Evolutionary conservation across 495 filamentous ascomycete genomes (phyloP).

Genomic region (Daldinia vernicosa): DNA sequence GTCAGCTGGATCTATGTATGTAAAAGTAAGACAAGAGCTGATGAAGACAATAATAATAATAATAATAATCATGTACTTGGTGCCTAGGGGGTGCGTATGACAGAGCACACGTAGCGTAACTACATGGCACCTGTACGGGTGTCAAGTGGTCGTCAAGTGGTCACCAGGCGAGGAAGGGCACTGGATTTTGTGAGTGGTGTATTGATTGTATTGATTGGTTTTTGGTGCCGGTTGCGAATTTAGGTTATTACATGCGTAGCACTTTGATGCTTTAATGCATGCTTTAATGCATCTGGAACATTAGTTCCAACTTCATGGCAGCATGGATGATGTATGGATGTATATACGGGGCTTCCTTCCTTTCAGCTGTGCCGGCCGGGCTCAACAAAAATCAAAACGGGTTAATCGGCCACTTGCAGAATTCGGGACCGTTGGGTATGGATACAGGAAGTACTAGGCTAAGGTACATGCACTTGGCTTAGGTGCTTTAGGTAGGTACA

Average conservation of each 20-base stretch:
- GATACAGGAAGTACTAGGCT: background rate
- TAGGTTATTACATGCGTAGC: background rate
- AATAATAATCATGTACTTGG: too few species aligned
- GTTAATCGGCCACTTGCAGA: slow-evolving; percentile 20
- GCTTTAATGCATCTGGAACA: too few species aligned
- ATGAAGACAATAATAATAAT: too few species aligned
- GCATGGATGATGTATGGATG: background rate
- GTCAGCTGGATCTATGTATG: slow-evolving; percentile 23
- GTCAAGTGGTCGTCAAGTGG: too few species aligned
- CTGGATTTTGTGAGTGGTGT: background rate
- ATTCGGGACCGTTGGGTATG: slow-evolving; percentile 13
- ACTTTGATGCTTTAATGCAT: background rate
- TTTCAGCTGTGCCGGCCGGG: slow-evolving; percentile 8
- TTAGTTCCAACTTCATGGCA: background rate
- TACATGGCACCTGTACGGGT: slow-evolving; percentile 28
- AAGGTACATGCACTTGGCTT: too few species aligned
- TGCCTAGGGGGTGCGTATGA: slow-evolving; percentile 12
- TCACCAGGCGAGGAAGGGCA: background rate
- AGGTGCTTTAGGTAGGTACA: too few species aligned
- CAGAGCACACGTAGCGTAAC: slow-evolving; percentile 10
- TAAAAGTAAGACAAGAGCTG: slow-evolving; percentile 13
- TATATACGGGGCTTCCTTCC: background rate
- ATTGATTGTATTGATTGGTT: too few species aligned
- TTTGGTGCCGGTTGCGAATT: background rate
- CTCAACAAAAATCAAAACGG: slow-evolving; percentile 18